Evolutionary conservation across 2,329 filamentous ascomycete species (phyloP).

Genomic region (Pestalotiopsis sp.): DNA sequence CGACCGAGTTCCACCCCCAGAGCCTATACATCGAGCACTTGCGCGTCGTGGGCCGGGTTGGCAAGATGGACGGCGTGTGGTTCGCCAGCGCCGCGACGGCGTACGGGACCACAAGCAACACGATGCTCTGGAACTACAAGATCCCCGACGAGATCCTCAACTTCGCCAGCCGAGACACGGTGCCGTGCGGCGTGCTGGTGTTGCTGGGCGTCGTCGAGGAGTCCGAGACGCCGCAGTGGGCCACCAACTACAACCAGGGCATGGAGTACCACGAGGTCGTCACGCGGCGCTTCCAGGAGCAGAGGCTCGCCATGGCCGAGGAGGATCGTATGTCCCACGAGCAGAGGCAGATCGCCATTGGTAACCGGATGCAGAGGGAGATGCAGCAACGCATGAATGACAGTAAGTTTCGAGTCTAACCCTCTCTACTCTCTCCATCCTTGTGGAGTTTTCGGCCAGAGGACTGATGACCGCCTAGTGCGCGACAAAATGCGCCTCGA

Average conservation of each 20-base stretch:
- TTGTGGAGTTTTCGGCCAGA: not conserved
- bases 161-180: constrained; percentile 53
- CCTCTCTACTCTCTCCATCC: no score
- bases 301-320: constrained; percentile 41
- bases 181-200: constrained; percentile 64
- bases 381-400: constrained; percentile 48
- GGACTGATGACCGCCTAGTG: constrained; percentile 31
- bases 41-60: constrained; percentile 33
- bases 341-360: constrained; percentile 42
- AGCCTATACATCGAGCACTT: constrained; percentile 52
- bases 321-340: constrained; percentile 47
- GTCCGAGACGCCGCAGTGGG: constrained; percentile 58
- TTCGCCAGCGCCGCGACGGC: constrained; percentile 61
- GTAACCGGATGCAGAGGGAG: constrained; percentile 45
- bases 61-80: constrained; percentile 50
- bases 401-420: constrained; percentile 36
- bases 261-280: constrained; percentile 38
- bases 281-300: constrained; percentile 40
- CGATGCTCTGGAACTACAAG: constrained; percentile 63
- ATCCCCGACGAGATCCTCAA: constrained; percentile 55
- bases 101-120: constrained; percentile 54
- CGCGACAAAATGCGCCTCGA: constrained; percentile 42
- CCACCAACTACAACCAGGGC: constrained; percentile 42
- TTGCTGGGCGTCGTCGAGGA: constrained; percentile 53
- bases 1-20: constrained; percentile 32